A percentile compares a stretch with the other conserved stretches of the same genome.
phyloP scores from a whole-genome alignment of 768 basidiomycete genomes.

The Galerina sulciceps region DNA sequence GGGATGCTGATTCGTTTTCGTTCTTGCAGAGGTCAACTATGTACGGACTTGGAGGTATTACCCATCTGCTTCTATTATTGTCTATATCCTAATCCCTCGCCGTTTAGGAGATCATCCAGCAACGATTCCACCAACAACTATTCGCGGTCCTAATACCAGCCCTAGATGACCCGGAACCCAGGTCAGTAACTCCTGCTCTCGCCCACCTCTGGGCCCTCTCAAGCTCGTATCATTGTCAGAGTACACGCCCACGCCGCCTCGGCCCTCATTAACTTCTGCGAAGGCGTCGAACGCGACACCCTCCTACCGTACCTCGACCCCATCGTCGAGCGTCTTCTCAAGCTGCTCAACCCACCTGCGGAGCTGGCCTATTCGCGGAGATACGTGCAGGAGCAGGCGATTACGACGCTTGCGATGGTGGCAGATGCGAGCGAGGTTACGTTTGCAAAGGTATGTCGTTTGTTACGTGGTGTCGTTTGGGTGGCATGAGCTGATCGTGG shows the following conservation, averaged over 20 bases:
- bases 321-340: constrained; percentile 74
- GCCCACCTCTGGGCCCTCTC: background rate
- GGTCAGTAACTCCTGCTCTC: constrained; percentile 60
- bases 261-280: constrained; percentile 90
- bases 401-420: constrained; percentile 89
- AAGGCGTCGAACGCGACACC: constrained; percentile 77
- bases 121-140: constrained; percentile 66
- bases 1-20: background rate
- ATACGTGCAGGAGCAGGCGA: constrained; percentile 87
- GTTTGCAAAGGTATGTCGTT: constrained; percentile 46
- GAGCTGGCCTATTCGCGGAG: constrained; percentile 46
- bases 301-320: constrained; percentile 80
- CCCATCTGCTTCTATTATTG: constrained; percentile 3
- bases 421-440: constrained; percentile 82
- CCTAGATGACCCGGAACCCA: constrained; percentile 73
- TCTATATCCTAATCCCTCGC: background rate
- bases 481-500: background rate
- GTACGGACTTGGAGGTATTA: constrained; percentile 82
- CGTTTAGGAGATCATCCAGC: constrained; percentile 73
- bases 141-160: constrained; percentile 75
- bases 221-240: constrained; percentile 37
- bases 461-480: background rate
- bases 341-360: constrained; percentile 61
- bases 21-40: constrained; percentile 74
- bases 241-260: constrained; percentile 89